Conservation (phyloP, 2,329 filamentous ascomycete species). For the Didymella lethalis region DNA sequence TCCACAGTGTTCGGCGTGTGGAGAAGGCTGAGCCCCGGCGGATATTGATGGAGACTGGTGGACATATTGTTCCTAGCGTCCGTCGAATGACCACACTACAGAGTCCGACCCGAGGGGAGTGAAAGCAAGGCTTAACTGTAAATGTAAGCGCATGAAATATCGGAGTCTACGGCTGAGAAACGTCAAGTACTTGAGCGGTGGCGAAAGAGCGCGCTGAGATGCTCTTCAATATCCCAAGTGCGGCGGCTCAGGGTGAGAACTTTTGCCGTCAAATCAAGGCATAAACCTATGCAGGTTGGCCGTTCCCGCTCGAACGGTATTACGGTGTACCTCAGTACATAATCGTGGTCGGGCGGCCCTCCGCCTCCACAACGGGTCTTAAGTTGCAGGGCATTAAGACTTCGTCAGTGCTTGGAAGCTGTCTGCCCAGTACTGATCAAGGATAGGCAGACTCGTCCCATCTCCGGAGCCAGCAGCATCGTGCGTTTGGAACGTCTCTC, state of each 20-base stretch:
- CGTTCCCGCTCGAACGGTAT: conserved; percentile 38
- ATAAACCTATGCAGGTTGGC: conserved; percentile 42
- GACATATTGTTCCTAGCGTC: conserved; percentile 50
- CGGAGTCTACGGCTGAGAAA: conserved; percentile 1
- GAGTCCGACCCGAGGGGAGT: conserved; percentile 32
- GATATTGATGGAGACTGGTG: conserved; percentile 51
- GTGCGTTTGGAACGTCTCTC: conserved; percentile 45
- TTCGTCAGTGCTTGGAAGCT: conserved; percentile 42
- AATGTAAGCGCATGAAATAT: conserved; percentile 15
- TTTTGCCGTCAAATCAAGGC: conserved; percentile 41
- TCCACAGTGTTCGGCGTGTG: conserved; percentile 65
- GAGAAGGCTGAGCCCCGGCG: conserved; percentile 48
- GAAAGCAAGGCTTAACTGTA: conserved; percentile 21
- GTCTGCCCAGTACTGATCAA: conserved; percentile 45
- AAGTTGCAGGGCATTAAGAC: conserved; percentile 47
- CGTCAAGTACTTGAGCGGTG: conserved; percentile 12
- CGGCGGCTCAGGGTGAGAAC: conserved; percentile 38
- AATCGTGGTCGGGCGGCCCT: conserved; percentile 46
- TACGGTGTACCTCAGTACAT: conserved; percentile 48
- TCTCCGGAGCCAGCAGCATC: conserved; percentile 46
- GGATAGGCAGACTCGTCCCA: conserved; percentile 42
- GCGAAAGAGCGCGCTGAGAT: conserved; percentile 24
- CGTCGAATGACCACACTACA: conserved; percentile 43
- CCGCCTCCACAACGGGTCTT: conserved; percentile 41
- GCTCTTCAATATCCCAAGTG: conserved; percentile 26